Evolutionary conservation across 306 rosid species (phyloP).

Genomic region (Leucaena leucocephala): DNA sequence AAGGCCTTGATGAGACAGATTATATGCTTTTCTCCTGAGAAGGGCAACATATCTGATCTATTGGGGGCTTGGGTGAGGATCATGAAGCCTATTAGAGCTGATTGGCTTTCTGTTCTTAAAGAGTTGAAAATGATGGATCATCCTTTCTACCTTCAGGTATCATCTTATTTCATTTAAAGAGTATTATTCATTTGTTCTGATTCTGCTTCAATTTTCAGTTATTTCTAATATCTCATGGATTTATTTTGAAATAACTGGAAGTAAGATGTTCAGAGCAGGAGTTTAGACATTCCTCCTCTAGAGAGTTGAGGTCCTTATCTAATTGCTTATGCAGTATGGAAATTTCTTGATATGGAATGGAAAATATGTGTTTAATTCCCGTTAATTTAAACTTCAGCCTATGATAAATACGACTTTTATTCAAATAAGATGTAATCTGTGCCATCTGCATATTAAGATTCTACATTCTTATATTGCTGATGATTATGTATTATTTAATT

Average conservation of each 20-base stretch:
- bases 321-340: neutral
- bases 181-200: neutral
- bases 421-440: neutral
- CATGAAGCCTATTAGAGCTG: conserved; percentile 85
- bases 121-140: conserved; percentile 59
- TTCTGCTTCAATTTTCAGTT: conserved; percentile 4
- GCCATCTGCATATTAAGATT: neutral
- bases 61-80: conserved; percentile 71
- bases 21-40: conserved; percentile 66
- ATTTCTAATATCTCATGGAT: neutral
- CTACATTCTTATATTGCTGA: neutral
- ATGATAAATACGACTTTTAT: neutral
- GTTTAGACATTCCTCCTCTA: neutral
- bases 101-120: conserved; percentile 86
- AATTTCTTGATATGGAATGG: conserved; percentile 21
- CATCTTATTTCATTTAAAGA: conserved; percentile 1
- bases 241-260: too few relatives aligned
- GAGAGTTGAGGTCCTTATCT: neutral
- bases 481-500: neutral
- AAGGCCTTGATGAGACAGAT: conserved; percentile 83
- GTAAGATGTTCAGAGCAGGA: neutral
- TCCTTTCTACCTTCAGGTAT: conserved; percentile 77
- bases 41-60: conserved; percentile 56
- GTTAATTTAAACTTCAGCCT: neutral
- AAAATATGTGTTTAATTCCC: neutral